phyloP scores from a whole-genome alignment of 306 rosid genomes.

The Cucurbita moschata region DNA sequence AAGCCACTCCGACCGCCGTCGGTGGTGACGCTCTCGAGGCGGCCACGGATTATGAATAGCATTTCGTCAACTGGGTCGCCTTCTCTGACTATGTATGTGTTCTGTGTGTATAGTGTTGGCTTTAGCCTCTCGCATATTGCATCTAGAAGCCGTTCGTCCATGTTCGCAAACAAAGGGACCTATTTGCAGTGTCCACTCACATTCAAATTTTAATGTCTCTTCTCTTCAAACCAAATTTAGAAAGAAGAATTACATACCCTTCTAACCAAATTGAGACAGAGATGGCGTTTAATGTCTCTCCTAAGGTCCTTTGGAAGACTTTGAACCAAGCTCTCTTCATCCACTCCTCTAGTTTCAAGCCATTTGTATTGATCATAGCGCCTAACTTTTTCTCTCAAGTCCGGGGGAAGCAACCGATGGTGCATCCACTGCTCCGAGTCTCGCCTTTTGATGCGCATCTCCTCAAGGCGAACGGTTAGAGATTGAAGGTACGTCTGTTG shows the following conservation, averaged over 20 bases:
- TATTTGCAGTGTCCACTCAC: conserved; percentile 1
- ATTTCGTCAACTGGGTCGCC: conserved; percentile 85
- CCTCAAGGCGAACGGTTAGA: conserved; percentile 36
- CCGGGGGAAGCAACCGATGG: conserved; percentile 45
- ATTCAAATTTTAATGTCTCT: too few relatives aligned
- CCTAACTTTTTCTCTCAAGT: conserved; percentile 34
- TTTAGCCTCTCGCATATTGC: conserved; percentile 86
- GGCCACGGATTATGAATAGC: conserved; percentile 83
- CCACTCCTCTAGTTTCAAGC: conserved; percentile 44
- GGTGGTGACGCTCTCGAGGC: conserved; percentile 73
- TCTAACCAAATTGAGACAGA: conserved; percentile 65
- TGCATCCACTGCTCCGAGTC: conserved; percentile 61
- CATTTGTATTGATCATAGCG: conserved; percentile 48
- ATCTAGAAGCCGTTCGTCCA: conserved; percentile 82
- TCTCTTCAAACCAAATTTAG: too few relatives aligned
- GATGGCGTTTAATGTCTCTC: conserved; percentile 44
- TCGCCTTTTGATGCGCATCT: conserved; percentile 44
- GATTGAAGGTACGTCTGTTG: conserved; percentile 42
- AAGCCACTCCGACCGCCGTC: conserved; percentile 96
- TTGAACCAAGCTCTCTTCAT: conserved; percentile 39
- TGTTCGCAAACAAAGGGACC: conserved; percentile 88
- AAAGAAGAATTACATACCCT: conserved; percentile 28
- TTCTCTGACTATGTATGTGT: conserved; percentile 62
- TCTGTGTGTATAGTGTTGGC: conserved; percentile 62
- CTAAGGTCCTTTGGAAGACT: conserved; percentile 44